Base-by-base conservation (phyloP, 805 yeast genomes). In the Candida rishiriensis region DNA sequence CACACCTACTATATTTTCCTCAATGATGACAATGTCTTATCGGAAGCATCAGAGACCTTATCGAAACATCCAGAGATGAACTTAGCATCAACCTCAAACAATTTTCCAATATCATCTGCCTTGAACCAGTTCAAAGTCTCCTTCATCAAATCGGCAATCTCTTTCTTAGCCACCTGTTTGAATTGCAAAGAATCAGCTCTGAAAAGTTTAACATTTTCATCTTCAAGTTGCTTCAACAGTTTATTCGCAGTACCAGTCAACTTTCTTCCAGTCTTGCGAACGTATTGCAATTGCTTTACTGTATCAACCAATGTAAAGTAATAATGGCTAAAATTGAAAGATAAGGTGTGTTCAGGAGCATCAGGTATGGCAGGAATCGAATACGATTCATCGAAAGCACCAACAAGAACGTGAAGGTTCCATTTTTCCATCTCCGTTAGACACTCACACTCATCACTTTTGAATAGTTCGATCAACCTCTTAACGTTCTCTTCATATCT, bases 371-470 rank as follows among this genome's bases (percentile, higher is more conserved):
- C 26, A 21, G 26, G 26, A 4, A 21, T 7, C 7, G 26, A 5
- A 21, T 21, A 21, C 26, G 26, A 21, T 7, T 21, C 26, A 21
- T 21, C 26, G 26, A 21, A 21, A 7, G 7, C 26, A 21, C 26
- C 7, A 21, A 21, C 26, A 21, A 21, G 26, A 21, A 21, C 26
- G 26, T 4, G 7, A 9, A 60, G 46, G 14, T 58, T 53, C 73
- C 73, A 72, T 32, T 51, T 53, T 42, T 73, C 78, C 13, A 64
- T 63, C 1, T 46, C 53, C 0, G 72, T 66, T 29, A 70, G 59
- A 40, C 56, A 60, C 40, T 53, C 56, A 10, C 37, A 11, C 2
- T 30, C 11, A 2, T 31, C 15, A 7, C 38, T 14, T 13, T 40
- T 36, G 32, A 42, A 34, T 9, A 54, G 35, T 26, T 41, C 38